Evolutionary conservation across 1,139 yeast species (phyloP), one percentile per base, ranked within the genome.

Genomic region (Protomyces gravidus): DNA sequence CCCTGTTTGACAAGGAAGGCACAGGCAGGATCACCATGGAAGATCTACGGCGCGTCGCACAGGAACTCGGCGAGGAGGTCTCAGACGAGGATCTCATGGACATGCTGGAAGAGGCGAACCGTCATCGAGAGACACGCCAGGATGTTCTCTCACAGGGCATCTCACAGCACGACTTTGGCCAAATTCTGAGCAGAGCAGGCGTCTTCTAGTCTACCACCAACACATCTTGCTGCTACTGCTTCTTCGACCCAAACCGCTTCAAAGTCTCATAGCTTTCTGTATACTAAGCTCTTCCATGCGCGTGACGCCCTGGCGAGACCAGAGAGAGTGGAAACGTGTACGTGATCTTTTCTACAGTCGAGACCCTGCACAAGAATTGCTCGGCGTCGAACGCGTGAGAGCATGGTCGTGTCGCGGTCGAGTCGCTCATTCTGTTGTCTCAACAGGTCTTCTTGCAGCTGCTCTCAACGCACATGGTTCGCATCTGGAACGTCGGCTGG

Each of bases 371-470:
- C 26, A 33, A 6, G 28, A 46, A 15, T 9, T n/a, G 15, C 48
- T 23, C 9, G 52, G 42, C 11, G 11, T 55, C 25, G 48, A 11
- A 6, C 40, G 59, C 2, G 60, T 59, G 15, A 28, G 32, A 15
- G 62, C 62, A 9, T 59, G 62, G 62, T 25, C 51, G n/a, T 28
- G 56, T 0, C 79, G 88, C 67, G 89, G 92, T 1, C 80, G 81
- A 48, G 77, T 89, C 61, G 96, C 95, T 30, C 85, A 83, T 63
- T 86, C 94, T 0, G 83, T 89, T 17, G 95, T 87, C 68, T 75
- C 84, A 32, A 89, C 96, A 0, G 78, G 85, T 0, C 73, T 80
- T 53, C 68, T 89, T 15, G 79, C 84, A 0, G 78, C 86, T 4
- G 78, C 85, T 0, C 67, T 74, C 2, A 70, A 60, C 40, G 70